Conservation (phyloP, 768 basidiomycete genomes). For the Tremella fuciformis region DNA sequence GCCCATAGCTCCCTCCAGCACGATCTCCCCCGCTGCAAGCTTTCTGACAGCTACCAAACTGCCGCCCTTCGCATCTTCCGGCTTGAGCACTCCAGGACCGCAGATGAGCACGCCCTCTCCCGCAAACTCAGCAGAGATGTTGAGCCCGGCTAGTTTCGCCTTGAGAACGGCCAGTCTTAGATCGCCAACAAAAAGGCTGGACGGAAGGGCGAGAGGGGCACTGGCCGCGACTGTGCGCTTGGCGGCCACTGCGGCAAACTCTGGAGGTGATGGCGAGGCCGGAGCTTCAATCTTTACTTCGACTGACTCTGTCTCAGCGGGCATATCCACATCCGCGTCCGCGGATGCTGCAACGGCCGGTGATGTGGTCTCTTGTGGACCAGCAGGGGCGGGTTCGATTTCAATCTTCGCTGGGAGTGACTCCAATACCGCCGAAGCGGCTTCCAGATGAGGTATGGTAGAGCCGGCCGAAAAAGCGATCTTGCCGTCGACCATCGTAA, state of each 20-base stretch:
- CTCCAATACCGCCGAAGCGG: slow-evolving; percentile 41
- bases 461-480: slow-evolving; percentile 80
- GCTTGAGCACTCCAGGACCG: slow-evolving; percentile 51
- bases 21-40: slow-evolving; percentile 75
- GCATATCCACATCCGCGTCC: neutral
- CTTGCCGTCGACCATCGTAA: slow-evolving; percentile 87
- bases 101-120: slow-evolving; percentile 96
- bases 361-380: slow-evolving; percentile 5
- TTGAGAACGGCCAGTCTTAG: slow-evolving; percentile 88
- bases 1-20: slow-evolving; percentile 84
- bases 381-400: slow-evolving; percentile 38
- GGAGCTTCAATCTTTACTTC: neutral
- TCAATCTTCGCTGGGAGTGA: slow-evolving; percentile 12
- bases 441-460: slow-evolving; percentile 83
- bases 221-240: neutral
- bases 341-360: neutral
- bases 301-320: slow-evolving; percentile 4
- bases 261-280: neutral
- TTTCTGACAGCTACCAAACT: slow-evolving; percentile 77
- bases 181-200: slow-evolving; percentile 96
- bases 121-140: slow-evolving; percentile 85
- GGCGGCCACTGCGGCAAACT: neutral
- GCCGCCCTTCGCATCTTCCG: slow-evolving; percentile 34
- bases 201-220: slow-evolving; percentile 61
- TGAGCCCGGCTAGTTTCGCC: slow-evolving; percentile 67